These are phyloP conservation scores for Phaffomyces antillensis DNA, from an alignment of 805 yeast genomes.

Conservation along the genomic window DNA sequence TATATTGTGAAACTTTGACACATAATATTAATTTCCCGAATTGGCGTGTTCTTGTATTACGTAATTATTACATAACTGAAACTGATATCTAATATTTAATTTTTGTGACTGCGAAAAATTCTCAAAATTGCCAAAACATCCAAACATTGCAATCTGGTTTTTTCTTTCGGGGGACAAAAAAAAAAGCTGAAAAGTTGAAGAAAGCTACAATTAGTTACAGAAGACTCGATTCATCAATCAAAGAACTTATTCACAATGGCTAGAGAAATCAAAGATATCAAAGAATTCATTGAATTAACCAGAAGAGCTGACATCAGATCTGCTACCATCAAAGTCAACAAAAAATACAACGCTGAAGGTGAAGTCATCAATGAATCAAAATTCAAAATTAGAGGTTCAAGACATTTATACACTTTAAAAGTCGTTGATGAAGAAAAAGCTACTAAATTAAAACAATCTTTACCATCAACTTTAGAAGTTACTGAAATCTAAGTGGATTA, in stretches of 20 bases:
- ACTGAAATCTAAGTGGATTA: conserved; percentile 33
- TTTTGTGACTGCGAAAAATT: conserved; percentile 8
- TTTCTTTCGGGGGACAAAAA: background rate
- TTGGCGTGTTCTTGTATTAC: no score
- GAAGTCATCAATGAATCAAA: conserved; percentile 89
- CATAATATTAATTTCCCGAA: no score
- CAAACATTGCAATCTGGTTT: conserved; percentile 6
- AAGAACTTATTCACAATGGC: conserved; percentile 8
- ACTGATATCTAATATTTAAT: no score
- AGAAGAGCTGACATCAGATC: conserved; percentile 92
- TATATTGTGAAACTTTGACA: no score
- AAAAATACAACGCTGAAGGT: conserved; percentile 73
- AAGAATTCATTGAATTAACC: conserved; percentile 93
- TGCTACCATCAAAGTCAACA: conserved; percentile 92
- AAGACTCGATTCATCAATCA: conserved; percentile 1
- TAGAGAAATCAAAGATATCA: conserved; percentile 89
- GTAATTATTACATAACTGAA: no score
- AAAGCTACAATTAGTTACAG: background rate
- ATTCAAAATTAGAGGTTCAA: conserved; percentile 98
- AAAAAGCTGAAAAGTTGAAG: conserved; percentile 16
- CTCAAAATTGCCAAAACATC: background rate
- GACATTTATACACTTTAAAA: conserved; percentile 88
- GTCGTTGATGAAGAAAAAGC: conserved; percentile 96
- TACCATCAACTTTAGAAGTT: conserved; percentile 88
- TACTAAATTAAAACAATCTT: conserved; percentile 93